These are phyloP conservation scores for Kodamaea kakaduensis DNA, from an alignment of 805 yeast genomes.

Conservation along the genomic window DNA sequence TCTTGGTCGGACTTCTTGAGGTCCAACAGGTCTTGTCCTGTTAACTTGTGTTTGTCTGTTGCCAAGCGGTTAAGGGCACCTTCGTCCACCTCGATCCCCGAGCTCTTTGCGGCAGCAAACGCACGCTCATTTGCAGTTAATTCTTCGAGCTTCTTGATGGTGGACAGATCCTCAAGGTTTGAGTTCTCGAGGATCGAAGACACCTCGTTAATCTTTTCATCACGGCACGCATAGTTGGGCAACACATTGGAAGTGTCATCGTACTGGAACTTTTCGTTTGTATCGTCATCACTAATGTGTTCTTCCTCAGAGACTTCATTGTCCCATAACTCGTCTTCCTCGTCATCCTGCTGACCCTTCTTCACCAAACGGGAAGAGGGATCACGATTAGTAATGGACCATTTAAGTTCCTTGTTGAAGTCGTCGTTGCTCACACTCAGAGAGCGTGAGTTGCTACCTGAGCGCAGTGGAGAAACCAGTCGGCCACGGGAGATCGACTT, in stretches of 20 bases:
- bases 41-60: conserved; percentile 37
- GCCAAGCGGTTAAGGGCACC: conserved; percentile 30
- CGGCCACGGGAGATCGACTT: conserved; percentile 38
- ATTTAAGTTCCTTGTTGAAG: conserved; percentile 43
- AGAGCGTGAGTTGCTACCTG: conserved; percentile 29
- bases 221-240: conserved; percentile 52
- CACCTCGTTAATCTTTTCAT: conserved; percentile 38
- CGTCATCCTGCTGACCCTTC: conserved; percentile 10
- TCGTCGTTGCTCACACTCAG: conserved; percentile 36
- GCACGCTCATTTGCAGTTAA: conserved; percentile 58
- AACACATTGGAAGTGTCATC: conserved; percentile 57
- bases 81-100: conserved; percentile 34
- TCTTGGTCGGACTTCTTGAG: conserved; percentile 44
- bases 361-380: conserved; percentile 55
- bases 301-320: conserved; percentile 54
- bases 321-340: conserved; percentile 18
- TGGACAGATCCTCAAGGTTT: conserved; percentile 41
- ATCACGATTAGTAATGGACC: conserved; percentile 68
- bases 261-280: conserved; percentile 52
- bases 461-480: conserved; percentile 31
- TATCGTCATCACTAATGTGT: conserved; percentile 56
- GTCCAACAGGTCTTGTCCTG: conserved; percentile 42
- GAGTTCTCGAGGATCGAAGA: conserved; percentile 34
- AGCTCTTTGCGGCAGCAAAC: conserved; percentile 50
- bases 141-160: conserved; percentile 51